These are phyloP conservation scores for Chenopodium berlandieri DNA, from an alignment of 148 eudicot species.

Conservation along the genomic window DNA sequence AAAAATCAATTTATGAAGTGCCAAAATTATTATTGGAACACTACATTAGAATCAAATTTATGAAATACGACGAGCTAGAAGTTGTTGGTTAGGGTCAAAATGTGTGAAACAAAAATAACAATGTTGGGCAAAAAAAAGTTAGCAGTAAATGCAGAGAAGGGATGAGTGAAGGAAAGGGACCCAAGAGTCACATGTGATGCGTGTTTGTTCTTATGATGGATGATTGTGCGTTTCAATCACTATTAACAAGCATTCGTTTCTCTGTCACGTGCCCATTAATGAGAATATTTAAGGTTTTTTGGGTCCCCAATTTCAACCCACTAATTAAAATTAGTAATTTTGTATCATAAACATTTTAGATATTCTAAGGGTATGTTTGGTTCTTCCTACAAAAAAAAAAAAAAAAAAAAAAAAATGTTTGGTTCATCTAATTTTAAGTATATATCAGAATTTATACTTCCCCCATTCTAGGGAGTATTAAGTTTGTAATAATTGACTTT, in stretches of 20 bases:
- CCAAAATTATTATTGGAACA: no score
- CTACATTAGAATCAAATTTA: not conserved
- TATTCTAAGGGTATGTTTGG: no score
- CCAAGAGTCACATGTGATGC: slow-evolving; percentile 30
- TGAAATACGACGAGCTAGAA: not conserved
- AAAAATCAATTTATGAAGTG: no score
- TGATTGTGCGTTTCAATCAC: slow-evolving; percentile 9
- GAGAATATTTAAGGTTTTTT: slow-evolving; percentile 15
- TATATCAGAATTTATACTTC: no score
- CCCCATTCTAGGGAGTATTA: no score
- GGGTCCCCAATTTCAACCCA: not conserved
- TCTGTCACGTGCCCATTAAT: slow-evolving; percentile 30
- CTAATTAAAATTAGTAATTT: not conserved
- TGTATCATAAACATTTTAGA: not conserved
- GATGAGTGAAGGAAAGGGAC: not conserved
- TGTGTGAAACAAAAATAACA: no score
- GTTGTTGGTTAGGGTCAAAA: no score
- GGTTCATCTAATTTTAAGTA: no score
- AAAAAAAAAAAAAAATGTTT: no score
- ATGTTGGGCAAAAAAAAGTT: not conserved
- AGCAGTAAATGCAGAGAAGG: not conserved
- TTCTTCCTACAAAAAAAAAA: no score
- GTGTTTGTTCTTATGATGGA: slow-evolving; percentile 19
- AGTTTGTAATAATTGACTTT: no score
- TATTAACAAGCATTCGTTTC: slow-evolving; percentile 22